Conservation (phyloP, 2,329 filamentous ascomycete genomes). For the Paecilomyces fulvus region DNA sequence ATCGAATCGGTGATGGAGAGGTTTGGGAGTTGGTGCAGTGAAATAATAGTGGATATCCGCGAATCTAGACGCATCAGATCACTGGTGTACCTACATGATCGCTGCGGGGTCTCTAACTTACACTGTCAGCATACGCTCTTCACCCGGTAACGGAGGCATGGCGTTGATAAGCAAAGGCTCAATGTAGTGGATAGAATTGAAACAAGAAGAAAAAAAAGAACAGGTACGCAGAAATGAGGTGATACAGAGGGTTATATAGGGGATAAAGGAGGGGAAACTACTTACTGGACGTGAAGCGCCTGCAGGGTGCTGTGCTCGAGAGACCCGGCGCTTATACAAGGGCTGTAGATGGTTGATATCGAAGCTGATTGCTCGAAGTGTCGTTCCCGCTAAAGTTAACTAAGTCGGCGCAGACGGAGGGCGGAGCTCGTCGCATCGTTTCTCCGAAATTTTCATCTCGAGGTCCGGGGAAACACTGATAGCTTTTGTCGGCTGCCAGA, state of each 20-base stretch:
- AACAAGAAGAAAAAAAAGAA: slow-evolving; percentile 1
- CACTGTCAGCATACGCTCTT: slow-evolving; percentile 40
- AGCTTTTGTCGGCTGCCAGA: not conserved
- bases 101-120: slow-evolving; percentile 24
- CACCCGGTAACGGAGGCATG: slow-evolving; percentile 40
- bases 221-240: slow-evolving; percentile 1
- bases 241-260: slow-evolving; percentile 2
- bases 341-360: slow-evolving; percentile 5
- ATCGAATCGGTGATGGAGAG: slow-evolving; percentile 55
- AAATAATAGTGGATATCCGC: slow-evolving; percentile 59
- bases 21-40: slow-evolving; percentile 45
- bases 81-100: not conserved
- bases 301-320: slow-evolving; percentile 8
- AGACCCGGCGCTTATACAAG: slow-evolving; percentile 13
- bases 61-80: slow-evolving; percentile 39
- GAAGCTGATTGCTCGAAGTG: slow-evolving; percentile 4
- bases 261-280: slow-evolving; percentile 5
- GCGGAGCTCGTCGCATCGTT: slow-evolving; percentile 11
- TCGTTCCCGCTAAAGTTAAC: not conserved
- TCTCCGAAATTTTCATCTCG: slow-evolving; percentile 29
- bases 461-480: not conserved
- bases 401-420: not conserved
- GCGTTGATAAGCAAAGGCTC: slow-evolving; percentile 6
- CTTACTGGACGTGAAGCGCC: slow-evolving; percentile 6
- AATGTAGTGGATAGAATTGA: slow-evolving; percentile 3